Base-by-base conservation (phyloP, 2,329 filamentous ascomycete species). In the Lecanosticta acicola region DNA sequence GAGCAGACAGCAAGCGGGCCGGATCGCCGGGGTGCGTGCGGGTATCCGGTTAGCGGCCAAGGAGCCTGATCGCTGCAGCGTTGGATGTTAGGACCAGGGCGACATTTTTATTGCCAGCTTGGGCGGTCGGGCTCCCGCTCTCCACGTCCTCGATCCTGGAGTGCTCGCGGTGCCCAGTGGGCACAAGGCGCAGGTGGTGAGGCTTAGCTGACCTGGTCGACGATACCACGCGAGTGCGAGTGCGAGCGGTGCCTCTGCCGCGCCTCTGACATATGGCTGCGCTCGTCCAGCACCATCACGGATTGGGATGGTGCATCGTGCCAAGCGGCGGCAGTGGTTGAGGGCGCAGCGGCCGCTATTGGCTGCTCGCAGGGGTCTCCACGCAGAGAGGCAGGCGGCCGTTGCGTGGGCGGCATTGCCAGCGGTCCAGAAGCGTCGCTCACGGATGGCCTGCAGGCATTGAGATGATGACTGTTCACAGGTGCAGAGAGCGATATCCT, bases 11-110 rank as follows among this genome's bases (percentile, higher is more conserved):
- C 24, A 29, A 11, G 24, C 24, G 7, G 24, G 24, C 24, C 24
- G 24, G 24, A 29, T 29, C 24, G 24, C 24, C 24, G 24, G 24
- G 24, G 24, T 29, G 5, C 7, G 40, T 13, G 34, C 32, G 38
- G 44, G 43, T 46, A 39, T 46, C 39, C 32, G 37, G 17, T 49
- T 43, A 46, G 45, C 29, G 34, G 16, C 20, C 8, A 19, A 7
- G 2, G 43, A 33, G 41, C 37, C 39, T 29, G 38, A 49, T 49
- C 36, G 43, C 29, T 40, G 45, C 49, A 48, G 33, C 40, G 41
- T 32, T 34, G 29, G 34, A 20, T 39, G 29, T 46, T 39, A 39
- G 34, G 40, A 19, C 40, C 40, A 35, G 40, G 24, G 11, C 5
- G 24, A 29, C 24, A 29, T 5, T 29, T 5, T 7, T 29, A 29